Evolutionary conservation across 2,329 filamentous ascomycete species (phyloP).

Genomic region (Arthroderma sp.): DNA sequence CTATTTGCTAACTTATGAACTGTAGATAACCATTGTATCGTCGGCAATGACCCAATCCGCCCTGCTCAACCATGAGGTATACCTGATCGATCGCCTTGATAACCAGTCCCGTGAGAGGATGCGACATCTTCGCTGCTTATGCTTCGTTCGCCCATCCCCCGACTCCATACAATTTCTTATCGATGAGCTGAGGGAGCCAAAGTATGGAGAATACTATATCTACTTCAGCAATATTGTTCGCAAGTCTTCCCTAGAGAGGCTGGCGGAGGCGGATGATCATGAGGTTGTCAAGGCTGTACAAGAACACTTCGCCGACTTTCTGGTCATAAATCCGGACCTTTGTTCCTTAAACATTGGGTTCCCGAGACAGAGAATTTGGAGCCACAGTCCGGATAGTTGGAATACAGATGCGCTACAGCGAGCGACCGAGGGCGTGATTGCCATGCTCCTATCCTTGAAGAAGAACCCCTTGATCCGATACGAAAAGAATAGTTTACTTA

Average conservation of each 20-base stretch:
- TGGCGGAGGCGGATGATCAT: conserved; percentile 93
- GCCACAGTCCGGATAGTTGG: conserved; percentile 70
- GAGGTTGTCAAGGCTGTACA: conserved; percentile 91
- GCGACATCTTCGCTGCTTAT: conserved; percentile 88
- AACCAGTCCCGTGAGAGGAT: conserved; percentile 88
- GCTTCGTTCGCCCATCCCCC: conserved; percentile 80
- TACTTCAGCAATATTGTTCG: conserved; percentile 97
- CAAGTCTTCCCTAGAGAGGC: conserved; percentile 83
- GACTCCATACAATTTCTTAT: conserved; percentile 89
- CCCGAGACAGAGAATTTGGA: conserved; percentile 68
- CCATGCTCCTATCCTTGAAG: conserved; percentile 74
- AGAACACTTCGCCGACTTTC: conserved; percentile 92
- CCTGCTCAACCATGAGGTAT: conserved; percentile 90
- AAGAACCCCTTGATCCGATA: conserved; percentile 94
- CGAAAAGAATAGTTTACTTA: conserved; percentile 75
- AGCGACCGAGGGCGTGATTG: conserved; percentile 74
- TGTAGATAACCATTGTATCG: conserved; percentile 72
- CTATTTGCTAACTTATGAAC: conserved; percentile 15
- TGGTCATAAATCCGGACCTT: conserved; percentile 87
- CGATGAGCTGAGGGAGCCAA: conserved; percentile 88
- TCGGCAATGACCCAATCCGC: conserved; percentile 92
- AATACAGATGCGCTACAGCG: conserved; percentile 77
- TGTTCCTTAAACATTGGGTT: conserved; percentile 65
- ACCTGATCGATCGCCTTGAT: conserved; percentile 91
- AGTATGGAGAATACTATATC: conserved; percentile 93